Evolutionary conservation across 2,329 filamentous ascomycete genomes (phyloP), one percentile per base, ranked within the genome.

Genomic region (Colletotrichum eremochloae): DNA sequence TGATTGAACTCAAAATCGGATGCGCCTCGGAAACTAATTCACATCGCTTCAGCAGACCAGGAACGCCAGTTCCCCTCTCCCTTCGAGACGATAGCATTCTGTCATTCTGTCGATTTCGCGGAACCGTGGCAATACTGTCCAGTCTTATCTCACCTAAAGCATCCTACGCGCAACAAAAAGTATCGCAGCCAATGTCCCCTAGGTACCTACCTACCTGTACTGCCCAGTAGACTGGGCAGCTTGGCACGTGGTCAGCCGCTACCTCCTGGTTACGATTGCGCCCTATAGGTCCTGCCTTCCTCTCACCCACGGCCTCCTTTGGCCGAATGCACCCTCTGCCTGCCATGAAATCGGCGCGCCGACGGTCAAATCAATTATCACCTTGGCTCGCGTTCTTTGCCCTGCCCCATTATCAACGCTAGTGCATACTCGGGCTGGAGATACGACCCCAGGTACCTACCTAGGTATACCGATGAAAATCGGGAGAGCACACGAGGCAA

Each of bases 401-500:
- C 52, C 40, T 20, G 44, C 66, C 52, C 52, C 44, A 29, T 33
- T 33, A 24, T 48, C 60, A 69, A 31, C 65, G 58, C 69, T 60
- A 64, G 58, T 48, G 31, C 46, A 29, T 33, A 18, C 65, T 55
- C 18, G 46, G 46, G 12, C 46, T 58, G 11, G n/a, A 53, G 44
- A 68, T 63, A 55, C 60, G 58, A 72, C 58, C 38, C 65, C 7
- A 24, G 24, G 24, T 24, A 5, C 40, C 53, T 46, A 42, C 53
- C 33, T 24, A 24, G 68, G 52, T 20, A 31, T 18, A 72, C 60
- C 55, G 53, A 44, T 48, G 33, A 48, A 72, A 50, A 48, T 56
- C 44, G 60, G 69, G 65, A 24, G 69, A 48, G 46, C 65, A 72
- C 65, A 64, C 69, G 66, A 56, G 65, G 40, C 11, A 46, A 69